phyloP scores from a whole-genome alignment of 2,329 filamentous ascomycete species.

The Cladorrhinum sp. region DNA sequence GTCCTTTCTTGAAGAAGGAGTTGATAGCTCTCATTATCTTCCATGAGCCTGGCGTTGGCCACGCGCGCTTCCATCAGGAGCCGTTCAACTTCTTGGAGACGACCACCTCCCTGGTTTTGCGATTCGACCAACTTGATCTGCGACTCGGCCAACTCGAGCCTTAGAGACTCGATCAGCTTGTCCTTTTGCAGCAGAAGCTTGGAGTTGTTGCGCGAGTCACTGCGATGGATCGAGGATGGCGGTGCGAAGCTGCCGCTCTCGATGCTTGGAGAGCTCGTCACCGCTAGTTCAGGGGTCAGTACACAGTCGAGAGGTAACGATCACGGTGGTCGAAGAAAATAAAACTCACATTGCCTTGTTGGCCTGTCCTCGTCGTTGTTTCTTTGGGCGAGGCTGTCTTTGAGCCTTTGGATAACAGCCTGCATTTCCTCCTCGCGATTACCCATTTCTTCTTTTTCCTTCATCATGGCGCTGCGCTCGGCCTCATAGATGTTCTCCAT shows the following conservation, averaged over 20 bases:
- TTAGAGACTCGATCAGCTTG: constrained; percentile 87
- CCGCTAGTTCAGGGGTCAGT: constrained; percentile 32
- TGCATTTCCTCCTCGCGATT: constrained; percentile 89
- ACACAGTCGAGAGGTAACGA: neutral
- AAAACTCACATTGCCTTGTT: constrained; percentile 55
- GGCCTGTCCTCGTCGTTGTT: constrained; percentile 58
- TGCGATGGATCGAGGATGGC: constrained; percentile 77
- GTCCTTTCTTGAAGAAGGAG: constrained; percentile 92
- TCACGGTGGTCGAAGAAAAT: neutral
- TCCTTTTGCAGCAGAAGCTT: constrained; percentile 93
- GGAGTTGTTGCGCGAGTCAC: constrained; percentile 84
- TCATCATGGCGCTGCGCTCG: constrained; percentile 80
- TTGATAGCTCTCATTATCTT: constrained; percentile 98
- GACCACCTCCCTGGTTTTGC: constrained; percentile 86
- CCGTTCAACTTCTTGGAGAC: constrained; percentile 85
- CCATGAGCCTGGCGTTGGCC: constrained; percentile 93
- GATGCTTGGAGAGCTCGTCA: constrained; percentile 63
- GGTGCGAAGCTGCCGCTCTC: constrained; percentile 82
- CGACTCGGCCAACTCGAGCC: constrained; percentile 87
- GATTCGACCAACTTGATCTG: constrained; percentile 95
- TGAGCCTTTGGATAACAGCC: constrained; percentile 82
- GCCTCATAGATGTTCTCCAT: constrained; percentile 91
- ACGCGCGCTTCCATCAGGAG: constrained; percentile 88
- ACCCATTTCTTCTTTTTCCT: constrained; percentile 86
- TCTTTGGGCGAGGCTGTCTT: constrained; percentile 80